Evolutionary conservation across 1,284 basidiomycete genomes (phyloP).

Genomic region (Moesziomyces antarcticus): DNA sequence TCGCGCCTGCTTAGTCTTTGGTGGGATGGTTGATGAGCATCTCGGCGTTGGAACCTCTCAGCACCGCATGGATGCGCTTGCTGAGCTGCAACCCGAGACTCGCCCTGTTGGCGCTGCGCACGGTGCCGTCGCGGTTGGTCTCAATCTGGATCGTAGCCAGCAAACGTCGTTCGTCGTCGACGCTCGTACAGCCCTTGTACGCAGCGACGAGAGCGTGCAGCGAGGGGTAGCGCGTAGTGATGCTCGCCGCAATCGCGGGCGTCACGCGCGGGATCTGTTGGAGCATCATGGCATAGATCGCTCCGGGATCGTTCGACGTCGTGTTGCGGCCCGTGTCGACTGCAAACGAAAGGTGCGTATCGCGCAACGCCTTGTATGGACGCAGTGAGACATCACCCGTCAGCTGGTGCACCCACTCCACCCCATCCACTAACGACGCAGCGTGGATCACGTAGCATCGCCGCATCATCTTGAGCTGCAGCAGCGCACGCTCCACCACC

Average conservation of each 20-base stretch:
- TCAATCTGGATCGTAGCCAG: slow-evolving; percentile 21
- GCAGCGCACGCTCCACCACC: slow-evolving; percentile 20
- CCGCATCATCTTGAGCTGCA: slow-evolving; percentile 43
- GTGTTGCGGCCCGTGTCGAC: slow-evolving; percentile 44
- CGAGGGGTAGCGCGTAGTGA: slow-evolving; percentile 33
- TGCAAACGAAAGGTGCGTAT: slow-evolving; percentile 40
- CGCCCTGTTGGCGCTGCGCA: slow-evolving; percentile 18
- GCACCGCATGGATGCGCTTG: slow-evolving; percentile 36
- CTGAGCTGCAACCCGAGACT: slow-evolving; percentile 34
- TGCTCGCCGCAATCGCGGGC: slow-evolving; percentile 26
- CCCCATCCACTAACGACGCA: slow-evolving; percentile 25
- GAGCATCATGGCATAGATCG: slow-evolving; percentile 37
- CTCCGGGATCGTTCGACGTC: slow-evolving; percentile 14
- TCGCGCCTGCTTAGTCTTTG: slow-evolving; percentile 12
- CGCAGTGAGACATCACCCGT: slow-evolving; percentile 34
- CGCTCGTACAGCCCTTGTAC: slow-evolving; percentile 18
- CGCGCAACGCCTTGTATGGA: slow-evolving; percentile 45
- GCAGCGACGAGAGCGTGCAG: slow-evolving; percentile 19
- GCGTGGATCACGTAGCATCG: slow-evolving; percentile 46
- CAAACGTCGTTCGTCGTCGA: slow-evolving; percentile 10
- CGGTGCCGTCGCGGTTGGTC: slow-evolving; percentile 37
- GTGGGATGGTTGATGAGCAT: slow-evolving; percentile 38
- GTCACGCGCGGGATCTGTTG: slow-evolving; percentile 48
- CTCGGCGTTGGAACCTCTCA: slow-evolving; percentile 22
- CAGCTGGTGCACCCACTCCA: slow-evolving; percentile 46